Evolutionary conservation across 1,284 basidiomycete species (phyloP).

Genomic region (Trametes pubescens): DNA sequence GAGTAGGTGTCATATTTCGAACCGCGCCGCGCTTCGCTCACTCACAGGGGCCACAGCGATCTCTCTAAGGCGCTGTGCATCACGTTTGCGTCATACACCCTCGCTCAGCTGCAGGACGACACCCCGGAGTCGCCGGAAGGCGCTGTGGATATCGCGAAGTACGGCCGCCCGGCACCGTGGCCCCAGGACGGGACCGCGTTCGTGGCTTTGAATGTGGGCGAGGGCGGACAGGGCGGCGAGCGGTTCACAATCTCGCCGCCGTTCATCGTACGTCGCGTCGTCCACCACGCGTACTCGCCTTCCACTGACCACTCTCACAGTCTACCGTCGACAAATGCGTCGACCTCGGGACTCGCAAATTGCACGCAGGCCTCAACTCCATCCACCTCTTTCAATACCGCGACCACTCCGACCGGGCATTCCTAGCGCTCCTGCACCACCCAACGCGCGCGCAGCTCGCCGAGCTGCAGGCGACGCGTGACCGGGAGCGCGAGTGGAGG

Average conservation of each 20-base stretch:
- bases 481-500: slow-evolving; percentile 16
- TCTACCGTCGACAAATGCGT: slow-evolving; percentile 19
- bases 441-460: slow-evolving; percentile 27
- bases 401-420: slow-evolving; percentile 29
- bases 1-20: slow-evolving; percentile 13
- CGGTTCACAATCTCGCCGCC: slow-evolving; percentile 11
- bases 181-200: slow-evolving; percentile 18
- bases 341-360: slow-evolving; percentile 19
- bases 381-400: slow-evolving; percentile 27
- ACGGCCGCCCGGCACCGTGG: slow-evolving; percentile 23
- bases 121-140: slow-evolving; percentile 6
- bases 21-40: neutral
- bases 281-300: neutral
- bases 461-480: slow-evolving; percentile 18
- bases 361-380: slow-evolving; percentile 22
- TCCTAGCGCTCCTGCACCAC: slow-evolving; percentile 28
- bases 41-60: slow-evolving; percentile 16
- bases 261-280: slow-evolving; percentile 16
- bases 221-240: slow-evolving; percentile 6
- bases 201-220: slow-evolving; percentile 8
- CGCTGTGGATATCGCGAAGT: slow-evolving; percentile 14
- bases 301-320: neutral
- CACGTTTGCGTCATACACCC: slow-evolving; percentile 21
- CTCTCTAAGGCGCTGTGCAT: slow-evolving; percentile 24
- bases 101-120: slow-evolving; percentile 8